Conservation (phyloP, 768 basidiomycete species). For the Phylloporus sp. region DNA sequence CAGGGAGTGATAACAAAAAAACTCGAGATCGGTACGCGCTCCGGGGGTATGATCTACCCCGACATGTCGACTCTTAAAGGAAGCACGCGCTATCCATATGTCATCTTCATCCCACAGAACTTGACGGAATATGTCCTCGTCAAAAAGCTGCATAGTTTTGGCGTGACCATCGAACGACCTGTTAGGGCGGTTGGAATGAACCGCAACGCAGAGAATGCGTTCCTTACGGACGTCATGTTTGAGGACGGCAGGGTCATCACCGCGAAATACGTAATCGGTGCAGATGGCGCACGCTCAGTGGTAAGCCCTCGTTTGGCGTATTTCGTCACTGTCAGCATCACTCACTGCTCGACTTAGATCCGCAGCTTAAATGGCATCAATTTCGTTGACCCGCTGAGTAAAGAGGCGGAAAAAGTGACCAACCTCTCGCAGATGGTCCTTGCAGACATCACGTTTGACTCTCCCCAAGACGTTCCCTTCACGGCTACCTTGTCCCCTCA, state of each 20-base stretch:
- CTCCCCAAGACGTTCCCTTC: not conserved
- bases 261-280: conserved; percentile 48
- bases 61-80: conserved; percentile 35
- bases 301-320: not conserved
- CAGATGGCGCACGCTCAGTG: conserved; percentile 40
- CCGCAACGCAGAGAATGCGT: conserved; percentile 23
- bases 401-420: conserved; percentile 21
- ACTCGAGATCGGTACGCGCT: conserved; percentile 32
- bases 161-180: conserved; percentile 36
- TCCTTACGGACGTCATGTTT: conserved; percentile 40
- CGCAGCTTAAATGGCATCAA: conserved; percentile 40
- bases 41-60: conserved; percentile 22
- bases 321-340: not conserved
- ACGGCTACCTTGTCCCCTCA: conserved; percentile 2
- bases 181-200: conserved; percentile 38
- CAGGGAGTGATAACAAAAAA: conserved; percentile 33
- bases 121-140: conserved; percentile 42
- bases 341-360: conserved; percentile 31
- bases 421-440: conserved; percentile 31
- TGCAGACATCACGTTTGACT: conserved; percentile 18
- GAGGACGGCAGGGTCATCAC: conserved; percentile 43
- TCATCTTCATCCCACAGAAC: conserved; percentile 43
- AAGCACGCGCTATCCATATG: conserved; percentile 45
- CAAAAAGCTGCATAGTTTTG: conserved; percentile 29
- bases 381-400: conserved; percentile 43